Evolutionary conservation across 2,329 filamentous ascomycete genomes (phyloP).

Genomic region (Colletotrichum liriopes): DNA sequence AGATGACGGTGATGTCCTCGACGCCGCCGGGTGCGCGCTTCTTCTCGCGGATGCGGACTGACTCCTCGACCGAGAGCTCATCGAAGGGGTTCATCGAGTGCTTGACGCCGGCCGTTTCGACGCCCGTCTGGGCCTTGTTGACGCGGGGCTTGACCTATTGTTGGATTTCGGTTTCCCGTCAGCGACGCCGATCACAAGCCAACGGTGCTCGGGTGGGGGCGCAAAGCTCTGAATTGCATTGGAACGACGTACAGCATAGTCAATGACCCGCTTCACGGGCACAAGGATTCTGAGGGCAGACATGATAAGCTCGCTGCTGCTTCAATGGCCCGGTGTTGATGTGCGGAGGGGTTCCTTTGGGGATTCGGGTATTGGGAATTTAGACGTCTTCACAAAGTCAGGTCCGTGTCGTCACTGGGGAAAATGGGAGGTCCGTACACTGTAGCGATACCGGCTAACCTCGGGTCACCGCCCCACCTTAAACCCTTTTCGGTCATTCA

Average conservation of each 20-base stretch:
- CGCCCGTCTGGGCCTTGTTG: constrained; percentile 83
- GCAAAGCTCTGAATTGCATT: background rate
- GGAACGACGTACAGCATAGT: constrained; percentile 81
- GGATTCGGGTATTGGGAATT: constrained; percentile 44
- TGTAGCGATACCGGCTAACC: constrained; percentile 60
- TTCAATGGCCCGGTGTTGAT: constrained; percentile 35
- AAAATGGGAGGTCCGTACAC: constrained; percentile 43
- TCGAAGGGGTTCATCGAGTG: constrained; percentile 99
- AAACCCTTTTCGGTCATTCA: constrained; percentile 40
- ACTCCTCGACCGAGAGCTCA: constrained; percentile 97
- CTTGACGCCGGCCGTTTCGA: constrained; percentile 94
- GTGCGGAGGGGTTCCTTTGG: constrained; percentile 26
- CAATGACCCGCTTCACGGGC: constrained; percentile 87
- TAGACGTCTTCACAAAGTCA: constrained; percentile 30
- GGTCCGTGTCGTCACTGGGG: constrained; percentile 42
- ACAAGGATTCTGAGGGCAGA: constrained; percentile 72
- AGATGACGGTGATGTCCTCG: constrained; percentile 92
- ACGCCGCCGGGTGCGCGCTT: constrained; percentile 81
- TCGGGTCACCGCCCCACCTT: constrained; percentile 51
- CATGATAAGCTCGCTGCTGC: constrained; percentile 39
- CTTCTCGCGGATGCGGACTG: constrained; percentile 93
- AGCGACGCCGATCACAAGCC: constrained; percentile 36
- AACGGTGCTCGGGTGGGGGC: constrained; percentile 2
- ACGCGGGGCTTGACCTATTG: constrained; percentile 78
- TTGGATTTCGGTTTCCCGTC: constrained; percentile 27